Evolutionary conservation across 1,139 yeast species (phyloP), one percentile per base, ranked within the genome.

Genomic region (Kazachstania sp.): DNA sequence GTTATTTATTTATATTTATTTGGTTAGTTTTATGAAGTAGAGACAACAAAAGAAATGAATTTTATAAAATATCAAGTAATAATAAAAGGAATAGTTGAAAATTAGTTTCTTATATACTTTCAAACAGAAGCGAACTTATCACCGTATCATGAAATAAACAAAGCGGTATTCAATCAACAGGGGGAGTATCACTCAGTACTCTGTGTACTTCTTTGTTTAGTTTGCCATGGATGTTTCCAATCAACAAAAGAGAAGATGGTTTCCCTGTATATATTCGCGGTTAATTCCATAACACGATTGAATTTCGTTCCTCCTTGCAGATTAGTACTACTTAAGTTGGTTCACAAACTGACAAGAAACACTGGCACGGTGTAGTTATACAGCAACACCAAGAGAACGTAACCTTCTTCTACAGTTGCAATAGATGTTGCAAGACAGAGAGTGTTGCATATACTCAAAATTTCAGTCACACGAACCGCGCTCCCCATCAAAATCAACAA

Each of bases 1-100:
- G 59, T 82, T 54, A 23, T 23, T 23, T 23, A 23, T 23, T 23
- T 23, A 23, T 23, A 23, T 7, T 23, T 23, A 23, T 23, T 23
- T 23, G 28, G 8, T 23, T 23, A 9, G 28, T 23, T 23, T 23
- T 23, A 23, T 23, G 26, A 23, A 11, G 11, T 8, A 2, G 11
- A 37, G 2, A 20, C 16, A 13, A 23, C 3, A 37, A 19, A 37
- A 19, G 2, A 37, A n/a, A 12, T 7, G 18, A 18, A 15, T 26
- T 4, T 20, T 6, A 13, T 20, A 38, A 38, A 26, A 16, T 20
- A 8, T 9, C 8, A 37, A 37, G 5, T 26, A 38, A 26, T 20
- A 38, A 13, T 16, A 26, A 28, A 26, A 20, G 18, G 39, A 20
- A 3, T 23, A 23, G 28, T 7, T 7, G 28, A 23, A 23, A 23